Base-by-base conservation (phyloP, 2,329 filamentous ascomycete species). In the Westerdykella sp. region DNA sequence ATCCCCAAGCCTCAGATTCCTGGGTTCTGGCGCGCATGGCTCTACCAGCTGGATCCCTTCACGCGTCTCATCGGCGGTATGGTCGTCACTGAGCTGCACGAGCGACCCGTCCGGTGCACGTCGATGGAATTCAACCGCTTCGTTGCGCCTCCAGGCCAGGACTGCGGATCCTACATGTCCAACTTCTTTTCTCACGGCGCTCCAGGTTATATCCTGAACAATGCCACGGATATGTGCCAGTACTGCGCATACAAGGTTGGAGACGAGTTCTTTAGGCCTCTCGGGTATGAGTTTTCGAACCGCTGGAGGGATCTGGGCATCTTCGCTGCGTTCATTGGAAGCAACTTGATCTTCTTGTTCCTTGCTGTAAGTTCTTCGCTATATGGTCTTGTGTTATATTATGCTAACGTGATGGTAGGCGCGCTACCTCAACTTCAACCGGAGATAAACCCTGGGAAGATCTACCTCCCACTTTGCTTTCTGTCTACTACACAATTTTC, bases 281-380 rank as follows among this genome's bases (percentile, higher is more conserved):
- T 94, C 14, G 75, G 77, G 2, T 77, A 94, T 57, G 71, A 69
- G 2, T 95, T 83, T 55, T 69, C 71, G 35, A 68, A 85, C 50
- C 73, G 88, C 13, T 95, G 88, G 88, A 78, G 88, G 43, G 87
- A 95, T 54, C 49, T 93, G 44, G 89, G 87, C 1, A 94, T 95
- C 48, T 84, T 83, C 53, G 54, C 78, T 25, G 84, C 82, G 1
- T 95, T 89, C 59, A 76, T 94, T 41, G 86, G 69, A 12, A 88
- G 83, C 60, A 95, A 94, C 64, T 60, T 93, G 56, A 76, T 86
- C 15, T 68, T 83, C 39, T 55, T 83, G 47, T 80, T 82, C 54
- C 45, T 81, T 41, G 77, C 73, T 32, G 73, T 76, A 62, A 73
- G 73, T 69, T 49, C 23, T 37, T 6, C 13, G 5, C 34, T 14